These are phyloP conservation scores for Escovopsis sp. DNA, from an alignment of 2,329 filamentous ascomycete species.

Conservation along the genomic window DNA sequence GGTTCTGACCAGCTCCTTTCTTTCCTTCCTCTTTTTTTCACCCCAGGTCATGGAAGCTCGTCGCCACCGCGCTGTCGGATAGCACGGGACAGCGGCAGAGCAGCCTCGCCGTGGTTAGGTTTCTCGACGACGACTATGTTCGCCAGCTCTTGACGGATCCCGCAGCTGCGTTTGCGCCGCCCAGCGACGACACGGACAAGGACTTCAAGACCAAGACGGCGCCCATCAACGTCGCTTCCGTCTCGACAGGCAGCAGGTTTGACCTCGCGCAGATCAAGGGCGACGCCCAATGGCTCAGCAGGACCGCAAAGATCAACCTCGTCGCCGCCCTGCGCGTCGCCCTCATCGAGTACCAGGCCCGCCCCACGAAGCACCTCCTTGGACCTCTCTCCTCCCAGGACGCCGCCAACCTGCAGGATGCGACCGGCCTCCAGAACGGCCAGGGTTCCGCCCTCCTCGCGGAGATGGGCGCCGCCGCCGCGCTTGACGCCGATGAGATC, in stretches of 20 bases:
- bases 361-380: slow-evolving; percentile 56
- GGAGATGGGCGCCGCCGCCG: slow-evolving; percentile 30
- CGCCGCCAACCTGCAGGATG: slow-evolving; percentile 58
- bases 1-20: no score
- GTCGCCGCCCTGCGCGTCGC: slow-evolving; percentile 66
- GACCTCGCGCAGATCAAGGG: slow-evolving; percentile 68
- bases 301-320: slow-evolving; percentile 63
- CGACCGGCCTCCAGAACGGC: slow-evolving; percentile 48
- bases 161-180: slow-evolving; percentile 49
- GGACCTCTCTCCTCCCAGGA: slow-evolving; percentile 65
- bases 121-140: slow-evolving; percentile 57
- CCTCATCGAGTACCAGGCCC: slow-evolving; percentile 69
- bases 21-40: no score
- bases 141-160: slow-evolving; percentile 53
- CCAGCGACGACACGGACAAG: slow-evolving; percentile 47
- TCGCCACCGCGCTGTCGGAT: slow-evolving; percentile 42
- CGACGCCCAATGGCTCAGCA: slow-evolving; percentile 75
- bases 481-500: slow-evolving; percentile 37
- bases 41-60: slow-evolving; percentile 44
- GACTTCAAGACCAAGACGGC: slow-evolving; percentile 74
- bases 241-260: slow-evolving; percentile 43
- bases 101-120: slow-evolving; percentile 43
- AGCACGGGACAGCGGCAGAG: slow-evolving; percentile 37
- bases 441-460: slow-evolving; percentile 42
- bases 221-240: slow-evolving; percentile 66